Conservation (phyloP, 2,329 filamentous ascomycete genomes). For the Alternaria sp. region DNA sequence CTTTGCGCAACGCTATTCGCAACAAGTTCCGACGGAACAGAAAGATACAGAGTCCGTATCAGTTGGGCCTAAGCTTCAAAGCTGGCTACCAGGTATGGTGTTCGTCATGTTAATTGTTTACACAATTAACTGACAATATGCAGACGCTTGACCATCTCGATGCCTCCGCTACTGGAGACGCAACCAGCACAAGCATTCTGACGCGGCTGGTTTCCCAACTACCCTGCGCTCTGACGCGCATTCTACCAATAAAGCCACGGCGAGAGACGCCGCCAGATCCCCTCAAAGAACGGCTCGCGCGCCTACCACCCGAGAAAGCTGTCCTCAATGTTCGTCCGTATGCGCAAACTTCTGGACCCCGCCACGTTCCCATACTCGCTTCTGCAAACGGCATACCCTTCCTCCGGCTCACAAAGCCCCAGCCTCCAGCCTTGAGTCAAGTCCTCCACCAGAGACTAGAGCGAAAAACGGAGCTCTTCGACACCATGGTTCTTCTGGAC, state of each 20-base stretch:
- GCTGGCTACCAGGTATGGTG: conserved; percentile 71
- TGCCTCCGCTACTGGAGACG: conserved; percentile 47
- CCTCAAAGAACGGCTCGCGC: conserved; percentile 35
- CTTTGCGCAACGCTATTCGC: conserved; percentile 67
- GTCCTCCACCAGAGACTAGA: conserved; percentile 64
- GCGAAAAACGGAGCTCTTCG: conserved; percentile 55
- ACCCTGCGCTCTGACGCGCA: conserved; percentile 50
- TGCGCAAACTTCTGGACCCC: conserved; percentile 59
- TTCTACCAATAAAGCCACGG: conserved; percentile 14
- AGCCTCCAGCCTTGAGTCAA: conserved; percentile 67
- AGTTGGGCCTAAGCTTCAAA: conserved; percentile 69
- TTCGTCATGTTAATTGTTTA: background rate
- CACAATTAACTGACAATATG: conserved; percentile 19
- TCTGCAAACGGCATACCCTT: conserved; percentile 69
- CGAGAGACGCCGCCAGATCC: conserved; percentile 14
- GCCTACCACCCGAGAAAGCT: conserved; percentile 48
- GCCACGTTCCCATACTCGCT: conserved; percentile 68
- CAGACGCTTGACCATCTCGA: conserved; percentile 57
- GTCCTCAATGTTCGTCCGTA: conserved; percentile 63
- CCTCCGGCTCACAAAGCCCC: conserved; percentile 72
- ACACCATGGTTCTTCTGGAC: conserved; percentile 51
- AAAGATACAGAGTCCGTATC: conserved; percentile 65
- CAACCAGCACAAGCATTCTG: conserved; percentile 32
- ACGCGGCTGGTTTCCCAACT: conserved; percentile 48
- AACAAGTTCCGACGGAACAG: conserved; percentile 70